These are phyloP conservation scores for Cutaneotrichosporon spelunceum DNA, from an alignment of 1,284 basidiomycete species.

Conservation along the genomic window DNA sequence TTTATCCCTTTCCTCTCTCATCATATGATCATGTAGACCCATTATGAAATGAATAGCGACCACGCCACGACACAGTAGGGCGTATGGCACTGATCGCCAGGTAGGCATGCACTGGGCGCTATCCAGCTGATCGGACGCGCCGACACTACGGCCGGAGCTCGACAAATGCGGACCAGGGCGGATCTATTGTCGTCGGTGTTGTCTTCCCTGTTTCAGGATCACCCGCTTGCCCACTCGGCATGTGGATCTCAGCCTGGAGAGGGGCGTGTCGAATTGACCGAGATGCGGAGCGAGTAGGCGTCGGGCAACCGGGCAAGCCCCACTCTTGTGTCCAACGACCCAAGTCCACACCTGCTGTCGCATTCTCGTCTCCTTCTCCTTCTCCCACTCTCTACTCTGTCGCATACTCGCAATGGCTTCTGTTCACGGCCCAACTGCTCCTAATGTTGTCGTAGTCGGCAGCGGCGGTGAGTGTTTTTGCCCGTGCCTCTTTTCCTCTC, in stretches of 20 bases:
- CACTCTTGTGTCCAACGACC: neutral
- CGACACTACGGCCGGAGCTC: neutral
- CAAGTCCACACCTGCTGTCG: neutral
- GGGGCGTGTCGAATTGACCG: neutral
- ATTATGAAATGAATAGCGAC: constrained; percentile 8
- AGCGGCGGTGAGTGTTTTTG: constrained; percentile 18
- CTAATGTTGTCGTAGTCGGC: constrained; percentile 22
- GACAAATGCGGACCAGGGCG: neutral
- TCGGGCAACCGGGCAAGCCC: neutral
- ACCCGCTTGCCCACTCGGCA: neutral
- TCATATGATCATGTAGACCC: constrained; percentile 7
- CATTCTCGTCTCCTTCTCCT: neutral
- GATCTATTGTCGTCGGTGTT: neutral
- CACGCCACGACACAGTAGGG: neutral
- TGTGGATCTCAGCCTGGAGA: neutral
- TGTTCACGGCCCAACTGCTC: constrained; percentile 1
- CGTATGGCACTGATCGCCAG: neutral
- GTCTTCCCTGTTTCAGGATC: neutral
- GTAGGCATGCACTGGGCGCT: neutral
- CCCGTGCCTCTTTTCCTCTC: no score
- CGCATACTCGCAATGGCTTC: neutral
- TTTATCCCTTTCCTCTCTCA: neutral
- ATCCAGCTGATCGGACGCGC: neutral
- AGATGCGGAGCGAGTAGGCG: neutral
- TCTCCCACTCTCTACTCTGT: neutral